Base-by-base conservation (phyloP, 208 protist species). In the Borovskyia barvae region DNA sequence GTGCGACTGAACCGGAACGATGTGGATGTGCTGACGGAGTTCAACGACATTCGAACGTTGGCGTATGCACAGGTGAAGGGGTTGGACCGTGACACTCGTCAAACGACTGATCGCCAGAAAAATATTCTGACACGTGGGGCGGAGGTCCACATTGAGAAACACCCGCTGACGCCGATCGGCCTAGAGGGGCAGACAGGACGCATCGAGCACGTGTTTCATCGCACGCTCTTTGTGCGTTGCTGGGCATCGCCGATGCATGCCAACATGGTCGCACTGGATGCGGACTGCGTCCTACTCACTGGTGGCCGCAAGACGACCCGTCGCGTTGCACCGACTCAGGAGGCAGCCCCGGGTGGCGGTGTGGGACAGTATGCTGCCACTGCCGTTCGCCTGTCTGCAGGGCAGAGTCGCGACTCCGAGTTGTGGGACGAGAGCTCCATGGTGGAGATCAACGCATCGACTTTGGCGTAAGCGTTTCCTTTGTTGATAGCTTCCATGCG, bases 181-280 rank as follows among this genome's bases (percentile, higher is more conserved):
- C 67, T 96, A 22, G 67, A 61, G 28, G 90, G 90, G 9, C 62
- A 93, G 52, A 88, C 79, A 19, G 90, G 82, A 7, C 78, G 82
- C 39, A 79, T 96, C 54, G 82, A 93, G 57, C 90, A 96, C 52
- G 56, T 96, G 1, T 96, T 85, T 57, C 85, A 90, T 55, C 70
- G 63, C 28, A 90, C 84, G 6, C 53, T 93, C 17, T 96, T 96
- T 76, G 80, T 93, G 42, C 66, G 72, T 37, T 90, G 75, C 42
- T 79, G 76, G 20, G 79, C 72, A 47, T 74, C 86, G 24, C 66
- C 65, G 30, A 68, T 85, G 51, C 91, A 96, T 40, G 71, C 82
- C 12, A 85, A 86, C 28, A 66, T 96, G 32, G 80, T 92, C 6
- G 84, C 85, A 4, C 48, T 96, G 20, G 61, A 78, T 30, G 77